Base-by-base conservation (phyloP, 2,329 filamentous ascomycete species). In the Tolypocladium paradoxum region DNA sequence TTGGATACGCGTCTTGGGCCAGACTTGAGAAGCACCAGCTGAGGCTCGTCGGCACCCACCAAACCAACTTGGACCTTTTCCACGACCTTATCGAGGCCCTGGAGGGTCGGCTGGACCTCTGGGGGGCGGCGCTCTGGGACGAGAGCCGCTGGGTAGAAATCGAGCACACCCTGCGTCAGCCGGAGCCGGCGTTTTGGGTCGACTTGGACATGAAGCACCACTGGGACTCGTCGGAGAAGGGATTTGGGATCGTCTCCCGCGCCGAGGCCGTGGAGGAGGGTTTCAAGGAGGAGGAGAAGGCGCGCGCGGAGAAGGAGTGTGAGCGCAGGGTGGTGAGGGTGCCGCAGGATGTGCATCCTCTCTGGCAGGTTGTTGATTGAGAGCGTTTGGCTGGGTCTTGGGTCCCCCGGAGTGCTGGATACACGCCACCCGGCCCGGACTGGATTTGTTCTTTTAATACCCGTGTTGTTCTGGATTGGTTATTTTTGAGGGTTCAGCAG, bases 111-210 rank as follows among this genome's bases (percentile, higher is more conserved):
- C 29, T 59, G 16, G 56, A 56, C 34, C 18, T 57, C 1, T 57
- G 54, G 56, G 50, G 43, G 3, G 51, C 56, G 4, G 50, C 54
- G 8, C 35, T 58, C 12, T 58, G 57, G 57, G 50, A 57, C 37
- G 34, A 38, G 18, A 20, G 16, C 6, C 57, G 54, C 27, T 57
- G 56, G 53, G 34, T 34, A 2, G 55, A 55, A 11, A 55, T 56
- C 20, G 33, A 43, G n/a, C 22, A 14, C 12, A 48, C 55, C 4
- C 33, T 55, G 14, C 27, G 37, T 6, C 40, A 20, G 35, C 48
- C 55, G 27, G 20, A 33, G 43, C 16, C 36, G 4, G 6, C 14
- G 14, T 56, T 34, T 14, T 34, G 33, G 31, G 22, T 54, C 49
- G 54, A 20, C 22, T 34, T 16, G 35, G 45, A 46, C 16, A 45